Base-by-base conservation (phyloP, 1,284 basidiomycete genomes). In the Gomphus bonarii region DNA sequence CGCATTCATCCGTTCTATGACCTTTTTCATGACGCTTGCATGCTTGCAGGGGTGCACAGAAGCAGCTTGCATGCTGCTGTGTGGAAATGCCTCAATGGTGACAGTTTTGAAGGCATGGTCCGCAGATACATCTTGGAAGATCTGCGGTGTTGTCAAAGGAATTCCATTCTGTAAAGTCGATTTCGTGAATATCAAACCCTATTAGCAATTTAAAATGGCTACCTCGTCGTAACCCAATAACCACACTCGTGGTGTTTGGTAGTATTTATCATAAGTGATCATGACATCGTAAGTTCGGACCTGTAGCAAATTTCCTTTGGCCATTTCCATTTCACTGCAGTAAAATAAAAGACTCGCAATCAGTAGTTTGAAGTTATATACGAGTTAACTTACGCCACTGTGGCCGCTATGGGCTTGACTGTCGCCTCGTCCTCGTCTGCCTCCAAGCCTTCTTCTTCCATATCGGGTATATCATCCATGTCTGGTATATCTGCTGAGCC, bases 181-280 rank as follows among this genome's bases (percentile, higher is more conserved):
- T 33, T 14, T 9, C 30, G 35, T 44, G 59, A 12, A 54, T 52
- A 55, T 40, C 35, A 22, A 25, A n/a, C 36, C 18, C 49, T 52
- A n/a, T 48, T 9, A 44, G 35, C 30, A 30, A 57, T 49, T 18
- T 5, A 43, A 10, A 47, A 43, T 54, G 40, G 36, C 58, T 62
- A 90, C 91, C 81, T 97, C 94, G 67, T 95, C 92, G 68, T 95
- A 97, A 12, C 94, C 93, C 63, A 94, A 82, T 59, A 97, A 72
- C 93, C 93, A 97, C 69, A 95, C 89, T 63, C 93, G 83, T 28
- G 93, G 93, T 16, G 94, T 97, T 71, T 97, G 94, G 71, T 97
- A 97, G 71, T 94, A 95, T 75, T 99, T 99, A 80, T 99, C 95
- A 73, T 99, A 99, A 40, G 91, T 94, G 75, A 99, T 99, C 84